A percentile compares a stretch with the other conserved stretches of the same genome.
Evolutionary conservation across 2,329 filamentous ascomycete species (phyloP).

Genomic region (Colletotrichum higginsianum): DNA sequence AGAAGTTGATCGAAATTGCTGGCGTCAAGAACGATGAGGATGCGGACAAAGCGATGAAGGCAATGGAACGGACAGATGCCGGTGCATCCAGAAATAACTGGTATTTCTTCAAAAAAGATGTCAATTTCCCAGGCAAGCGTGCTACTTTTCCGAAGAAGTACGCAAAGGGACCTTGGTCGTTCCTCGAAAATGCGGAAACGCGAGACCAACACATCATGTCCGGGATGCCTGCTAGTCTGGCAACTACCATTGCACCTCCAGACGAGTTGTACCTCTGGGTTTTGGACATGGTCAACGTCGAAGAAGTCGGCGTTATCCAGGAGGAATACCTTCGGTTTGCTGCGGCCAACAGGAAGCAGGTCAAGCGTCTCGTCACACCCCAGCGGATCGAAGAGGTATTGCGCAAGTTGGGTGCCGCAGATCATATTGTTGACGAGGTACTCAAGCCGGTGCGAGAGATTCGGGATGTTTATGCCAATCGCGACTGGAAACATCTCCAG

Average conservation of each 20-base stretch:
- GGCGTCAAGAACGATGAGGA: conserved; percentile 56
- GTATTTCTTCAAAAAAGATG: conserved; percentile 65
- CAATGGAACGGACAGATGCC: conserved; percentile 65
- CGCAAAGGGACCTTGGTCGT: conserved; percentile 60
- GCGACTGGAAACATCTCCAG: conserved; percentile 62
- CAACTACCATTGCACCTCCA: conserved; percentile 61
- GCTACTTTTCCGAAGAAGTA: conserved; percentile 56
- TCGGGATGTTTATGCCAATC: conserved; percentile 51
- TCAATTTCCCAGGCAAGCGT: conserved; percentile 46
- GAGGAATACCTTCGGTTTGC: conserved; percentile 73
- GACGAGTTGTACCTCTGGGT: conserved; percentile 79
- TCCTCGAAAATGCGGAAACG: conserved; percentile 63
- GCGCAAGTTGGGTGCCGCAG: conserved; percentile 68
- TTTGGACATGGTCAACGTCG: conserved; percentile 69
- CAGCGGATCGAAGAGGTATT: conserved; percentile 69
- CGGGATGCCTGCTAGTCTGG: conserved; percentile 71
- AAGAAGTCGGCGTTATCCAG: conserved; percentile 69
- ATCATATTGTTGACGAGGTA: conserved; percentile 56
- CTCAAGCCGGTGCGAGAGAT: conserved; percentile 47
- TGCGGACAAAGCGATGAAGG: conserved; percentile 61
- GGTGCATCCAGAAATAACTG: conserved; percentile 56
- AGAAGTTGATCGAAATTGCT: conserved; percentile 42
- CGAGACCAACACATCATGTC: conserved; percentile 74
- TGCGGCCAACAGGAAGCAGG: conserved; percentile 59
- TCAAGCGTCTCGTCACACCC: conserved; percentile 61